phyloP scores from a whole-genome alignment of 345 rosid genomes.

The Acer negundo region DNA sequence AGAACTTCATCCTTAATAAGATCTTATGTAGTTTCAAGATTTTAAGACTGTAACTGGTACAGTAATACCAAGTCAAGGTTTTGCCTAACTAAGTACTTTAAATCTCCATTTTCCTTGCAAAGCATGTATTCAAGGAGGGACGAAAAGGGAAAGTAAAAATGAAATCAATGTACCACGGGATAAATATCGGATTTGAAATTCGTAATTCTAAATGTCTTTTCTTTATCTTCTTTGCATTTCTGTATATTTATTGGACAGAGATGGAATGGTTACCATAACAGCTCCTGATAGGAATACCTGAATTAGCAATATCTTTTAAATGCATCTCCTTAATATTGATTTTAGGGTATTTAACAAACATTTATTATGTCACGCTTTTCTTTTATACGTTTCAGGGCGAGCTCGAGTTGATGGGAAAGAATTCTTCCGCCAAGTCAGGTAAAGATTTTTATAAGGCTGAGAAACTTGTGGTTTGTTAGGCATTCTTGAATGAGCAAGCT shows the following conservation, averaged over 20 bases:
- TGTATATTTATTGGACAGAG: not conserved
- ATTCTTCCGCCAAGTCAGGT: slow-evolving; percentile 98
- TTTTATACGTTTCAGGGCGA: slow-evolving; percentile 48
- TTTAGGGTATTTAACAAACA: not conserved
- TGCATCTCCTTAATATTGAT: not conserved
- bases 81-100: not conserved
- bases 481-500: not conserved
- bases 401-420: slow-evolving; percentile 94
- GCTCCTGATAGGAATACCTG: not conserved
- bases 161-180: not conserved
- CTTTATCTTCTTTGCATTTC: not conserved
- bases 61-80: slow-evolving; percentile 5
- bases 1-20: not conserved
- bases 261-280: not conserved
- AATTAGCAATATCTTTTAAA: not conserved
- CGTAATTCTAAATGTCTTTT: not conserved
- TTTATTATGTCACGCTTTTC: not conserved
- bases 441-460: slow-evolving; percentile 13
- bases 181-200: not conserved
- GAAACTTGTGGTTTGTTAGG: not conserved
- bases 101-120: not conserved
- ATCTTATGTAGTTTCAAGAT: slow-evolving; percentile 2
- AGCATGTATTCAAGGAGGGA: not conserved
- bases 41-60: not conserved
- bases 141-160: not conserved